A percentile compares a stretch with the other conserved stretches of the same genome.
Conservation (phyloP, 345 rosid genomes). For the Arabidopsis thaliana region DNA sequence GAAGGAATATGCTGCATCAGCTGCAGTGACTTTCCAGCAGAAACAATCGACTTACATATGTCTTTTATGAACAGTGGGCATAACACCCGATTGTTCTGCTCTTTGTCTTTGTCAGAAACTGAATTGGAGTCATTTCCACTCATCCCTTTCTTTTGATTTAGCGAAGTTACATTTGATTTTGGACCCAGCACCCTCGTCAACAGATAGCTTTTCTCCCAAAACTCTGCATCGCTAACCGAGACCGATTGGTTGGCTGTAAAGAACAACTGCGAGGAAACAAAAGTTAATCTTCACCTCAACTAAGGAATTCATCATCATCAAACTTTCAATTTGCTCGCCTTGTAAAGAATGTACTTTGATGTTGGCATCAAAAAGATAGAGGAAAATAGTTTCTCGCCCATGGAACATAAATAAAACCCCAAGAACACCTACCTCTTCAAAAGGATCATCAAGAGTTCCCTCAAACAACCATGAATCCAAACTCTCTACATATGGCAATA, state of each 20-base stretch:
- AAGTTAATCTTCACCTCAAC: conserved; percentile 22
- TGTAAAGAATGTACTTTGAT: background rate
- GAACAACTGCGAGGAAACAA: conserved; percentile 61
- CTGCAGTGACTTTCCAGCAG: conserved; percentile 98
- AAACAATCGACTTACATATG: conserved; percentile 76
- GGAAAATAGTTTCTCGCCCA: conserved; percentile 14
- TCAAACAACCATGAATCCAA: conserved; percentile 94
- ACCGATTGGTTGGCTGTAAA: conserved; percentile 70
- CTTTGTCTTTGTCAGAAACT: conserved; percentile 61
- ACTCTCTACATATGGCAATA: conserved; percentile 72
- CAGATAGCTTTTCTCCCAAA: conserved; percentile 94
- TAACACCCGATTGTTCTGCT: conserved; percentile 50
- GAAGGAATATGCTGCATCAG: conserved; percentile 71
- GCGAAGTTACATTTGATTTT: conserved; percentile 51
- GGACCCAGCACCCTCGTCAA: conserved; percentile 51
- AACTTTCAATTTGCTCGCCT: conserved; percentile 16
- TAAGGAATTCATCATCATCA: conserved; percentile 11
- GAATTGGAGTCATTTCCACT: conserved; percentile 53
- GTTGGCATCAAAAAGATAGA: conserved; percentile 14
- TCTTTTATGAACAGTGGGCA: conserved; percentile 85
- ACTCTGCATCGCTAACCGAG: conserved; percentile 76
- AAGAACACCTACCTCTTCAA: conserved; percentile 73
- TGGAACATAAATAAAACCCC: conserved; percentile 20
- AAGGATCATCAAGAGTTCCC: conserved; percentile 91
- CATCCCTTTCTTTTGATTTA: conserved; percentile 54